Percentiles rank a stretch among this genome's conserved stretches.
Evolutionary conservation across 176 grass and related monocot genomes (phyloP).

Genomic region (Phyllostachys edulis): DNA sequence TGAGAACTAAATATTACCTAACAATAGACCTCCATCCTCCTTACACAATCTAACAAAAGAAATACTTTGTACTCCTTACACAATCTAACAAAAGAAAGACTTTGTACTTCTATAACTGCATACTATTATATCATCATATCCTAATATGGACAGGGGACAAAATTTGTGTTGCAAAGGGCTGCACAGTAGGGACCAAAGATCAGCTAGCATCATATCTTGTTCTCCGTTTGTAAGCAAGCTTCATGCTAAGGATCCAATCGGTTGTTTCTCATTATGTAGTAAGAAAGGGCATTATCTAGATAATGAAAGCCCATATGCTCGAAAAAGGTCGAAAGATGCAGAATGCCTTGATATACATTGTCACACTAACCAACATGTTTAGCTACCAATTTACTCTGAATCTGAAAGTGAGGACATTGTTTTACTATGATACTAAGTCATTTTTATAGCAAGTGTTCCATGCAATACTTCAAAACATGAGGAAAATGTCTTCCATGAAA

Average conservation of each 20-base stretch:
- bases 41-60: no score
- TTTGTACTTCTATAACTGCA: neutral
- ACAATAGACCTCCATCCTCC: no score
- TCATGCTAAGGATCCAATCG: constrained; percentile 43
- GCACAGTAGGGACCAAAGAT: constrained; percentile 14
- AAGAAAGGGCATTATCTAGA: neutral
- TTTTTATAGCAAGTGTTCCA: neutral
- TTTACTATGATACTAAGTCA: no score
- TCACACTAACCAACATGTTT: constrained; percentile 3
- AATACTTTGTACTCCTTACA: no score
- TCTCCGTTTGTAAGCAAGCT: neutral
- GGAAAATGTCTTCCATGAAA: constrained; percentile 21
- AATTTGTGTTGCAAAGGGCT: constrained; percentile 30
- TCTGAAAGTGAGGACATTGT: neutral
- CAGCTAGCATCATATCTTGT: neutral
- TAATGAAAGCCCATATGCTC: neutral
- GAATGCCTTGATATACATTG: neutral
- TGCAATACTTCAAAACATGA: constrained; percentile 7
- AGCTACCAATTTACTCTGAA: neutral
- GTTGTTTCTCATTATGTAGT: constrained; percentile 46
- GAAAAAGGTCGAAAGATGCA: constrained; percentile 1
- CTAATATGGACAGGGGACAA: constrained; percentile 30
- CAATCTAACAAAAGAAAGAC: no score
- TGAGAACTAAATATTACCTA: no score
- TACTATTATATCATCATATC: neutral